A percentile compares a stretch with the other conserved stretches of the same genome.
Conservation (phyloP, 495 filamentous ascomycete genomes). For the Hyaloscypha variabilis region DNA sequence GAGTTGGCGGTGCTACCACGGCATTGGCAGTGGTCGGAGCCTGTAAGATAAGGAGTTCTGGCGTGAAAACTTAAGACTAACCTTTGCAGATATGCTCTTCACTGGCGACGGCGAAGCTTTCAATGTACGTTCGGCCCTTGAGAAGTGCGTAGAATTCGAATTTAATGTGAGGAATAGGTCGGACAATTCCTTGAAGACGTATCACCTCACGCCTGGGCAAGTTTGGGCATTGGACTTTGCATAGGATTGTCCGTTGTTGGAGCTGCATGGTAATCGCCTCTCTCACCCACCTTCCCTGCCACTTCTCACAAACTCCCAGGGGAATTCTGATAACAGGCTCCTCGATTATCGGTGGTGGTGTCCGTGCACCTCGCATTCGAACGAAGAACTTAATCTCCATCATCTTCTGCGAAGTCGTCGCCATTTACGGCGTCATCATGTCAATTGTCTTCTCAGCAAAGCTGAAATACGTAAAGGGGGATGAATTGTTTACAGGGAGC, state of each 20-base stretch:
- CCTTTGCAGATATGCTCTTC: conserved; percentile 86
- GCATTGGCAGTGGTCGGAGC: conserved; percentile 81
- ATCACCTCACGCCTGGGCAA: conserved; percentile 93
- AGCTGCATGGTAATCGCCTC: conserved; percentile 80
- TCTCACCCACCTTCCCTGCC: conserved; percentile 4
- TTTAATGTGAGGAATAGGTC: conserved; percentile 56
- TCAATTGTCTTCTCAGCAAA: conserved; percentile 96
- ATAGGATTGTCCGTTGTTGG: conserved; percentile 95
- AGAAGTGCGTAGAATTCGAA: background rate
- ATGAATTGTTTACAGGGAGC: conserved; percentile 60
- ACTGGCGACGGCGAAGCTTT: conserved; percentile 94
- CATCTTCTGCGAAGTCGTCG: conserved; percentile 99
- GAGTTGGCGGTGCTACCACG: conserved; percentile 67
- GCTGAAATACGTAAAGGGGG: conserved; percentile 57
- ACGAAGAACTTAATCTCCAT: conserved; percentile 99
- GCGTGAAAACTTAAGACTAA: conserved; percentile 40
- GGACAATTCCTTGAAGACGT: conserved; percentile 92
- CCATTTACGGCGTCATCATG: conserved; percentile 99
- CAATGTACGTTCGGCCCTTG: conserved; percentile 66
- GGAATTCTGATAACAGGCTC: conserved; percentile 98
- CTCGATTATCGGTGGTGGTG: conserved; percentile 96
- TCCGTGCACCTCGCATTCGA: conserved; percentile 92
- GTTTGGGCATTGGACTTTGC: conserved; percentile 88
- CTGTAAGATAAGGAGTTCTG: conserved; percentile 58
- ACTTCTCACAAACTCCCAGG: conserved; percentile 51